These are phyloP conservation scores for Verticillium klebahnii DNA, from an alignment of 2,329 filamentous ascomycete species.

Conservation along the genomic window DNA sequence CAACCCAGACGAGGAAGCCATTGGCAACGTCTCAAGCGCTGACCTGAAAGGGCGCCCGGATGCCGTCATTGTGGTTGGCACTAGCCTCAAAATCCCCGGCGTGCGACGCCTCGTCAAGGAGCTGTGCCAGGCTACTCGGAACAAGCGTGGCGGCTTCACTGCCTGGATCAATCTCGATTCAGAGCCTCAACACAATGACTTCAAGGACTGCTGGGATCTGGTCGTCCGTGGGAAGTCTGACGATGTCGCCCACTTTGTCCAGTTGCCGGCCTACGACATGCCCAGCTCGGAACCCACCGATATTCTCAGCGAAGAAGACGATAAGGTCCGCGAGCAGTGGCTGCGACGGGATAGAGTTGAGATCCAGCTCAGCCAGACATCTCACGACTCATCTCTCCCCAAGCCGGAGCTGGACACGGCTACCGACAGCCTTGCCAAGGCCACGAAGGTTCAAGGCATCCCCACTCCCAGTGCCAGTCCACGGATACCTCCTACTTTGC, in stretches of 20 bases:
- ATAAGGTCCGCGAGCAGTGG: slow-evolving; percentile 29
- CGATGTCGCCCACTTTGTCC: slow-evolving; percentile 71
- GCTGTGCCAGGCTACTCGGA: slow-evolving; percentile 81
- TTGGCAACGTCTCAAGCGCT: slow-evolving; percentile 82
- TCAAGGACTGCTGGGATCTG: slow-evolving; percentile 91
- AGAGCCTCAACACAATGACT: slow-evolving; percentile 75
- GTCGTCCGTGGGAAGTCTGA: slow-evolving; percentile 86
- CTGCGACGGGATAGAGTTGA: slow-evolving; percentile 33
- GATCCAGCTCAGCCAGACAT: slow-evolving; percentile 30
- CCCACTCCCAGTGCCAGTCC: slow-evolving; percentile 56
- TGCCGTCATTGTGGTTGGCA: slow-evolving; percentile 90
- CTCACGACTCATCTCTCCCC: slow-evolving; percentile 22
- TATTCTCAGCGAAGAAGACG: slow-evolving; percentile 38
- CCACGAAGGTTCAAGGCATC: slow-evolving; percentile 43
- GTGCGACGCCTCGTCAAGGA: slow-evolving; percentile 86
- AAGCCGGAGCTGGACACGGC: slow-evolving; percentile 28
- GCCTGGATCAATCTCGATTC: slow-evolving; percentile 93
- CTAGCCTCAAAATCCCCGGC: slow-evolving; percentile 90
- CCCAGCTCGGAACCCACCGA: slow-evolving; percentile 47
- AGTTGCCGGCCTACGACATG: slow-evolving; percentile 56
- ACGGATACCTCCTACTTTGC: slow-evolving; percentile 34
- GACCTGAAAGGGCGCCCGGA: slow-evolving; percentile 85
- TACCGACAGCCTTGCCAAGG: slow-evolving; percentile 25
- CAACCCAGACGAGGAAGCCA: slow-evolving; percentile 94
- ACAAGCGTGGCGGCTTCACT: slow-evolving; percentile 76